Evolutionary conservation across 2,329 filamentous ascomycete species (phyloP).

Genomic region (Rutstroemia sp.): DNA sequence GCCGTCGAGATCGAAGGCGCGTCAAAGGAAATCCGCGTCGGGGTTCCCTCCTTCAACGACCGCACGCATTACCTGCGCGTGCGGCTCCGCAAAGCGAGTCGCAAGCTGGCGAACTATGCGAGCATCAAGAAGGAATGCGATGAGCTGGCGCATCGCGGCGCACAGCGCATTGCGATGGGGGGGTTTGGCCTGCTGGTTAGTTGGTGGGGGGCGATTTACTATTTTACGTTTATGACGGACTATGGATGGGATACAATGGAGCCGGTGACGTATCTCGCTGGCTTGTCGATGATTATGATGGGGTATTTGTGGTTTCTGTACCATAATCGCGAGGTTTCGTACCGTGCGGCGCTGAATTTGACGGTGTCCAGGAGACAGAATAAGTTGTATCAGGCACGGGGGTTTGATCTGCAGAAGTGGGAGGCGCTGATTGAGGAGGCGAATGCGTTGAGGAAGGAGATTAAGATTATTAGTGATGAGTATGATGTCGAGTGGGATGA

Average conservation of each 20-base stretch:
- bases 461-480: slow-evolving; percentile 72
- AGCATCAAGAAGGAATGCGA: slow-evolving; percentile 79
- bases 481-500: slow-evolving; percentile 92
- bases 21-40: slow-evolving; percentile 61
- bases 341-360: slow-evolving; percentile 78
- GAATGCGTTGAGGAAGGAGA: slow-evolving; percentile 69
- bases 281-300: slow-evolving; percentile 77
- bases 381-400: slow-evolving; percentile 65
- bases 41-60: slow-evolving; percentile 81
- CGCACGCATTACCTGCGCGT: slow-evolving; percentile 83
- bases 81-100: slow-evolving; percentile 64
- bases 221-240: slow-evolving; percentile 62
- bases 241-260: slow-evolving; percentile 89
- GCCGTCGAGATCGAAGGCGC: slow-evolving; percentile 73
- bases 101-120: slow-evolving; percentile 60
- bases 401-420: slow-evolving; percentile 73
- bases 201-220: slow-evolving; percentile 70
- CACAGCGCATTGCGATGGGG: slow-evolving; percentile 70
- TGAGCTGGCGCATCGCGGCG: slow-evolving; percentile 64
- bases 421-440: slow-evolving; percentile 72
- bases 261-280: slow-evolving; percentile 81
- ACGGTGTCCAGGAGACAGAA: slow-evolving; percentile 74
- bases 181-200: slow-evolving; percentile 66
- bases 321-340: slow-evolving; percentile 82
- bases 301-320: slow-evolving; percentile 93